Conservation (phyloP, 108 stramenopile genomes). For the Fistulifera pelliculosa region DNA sequence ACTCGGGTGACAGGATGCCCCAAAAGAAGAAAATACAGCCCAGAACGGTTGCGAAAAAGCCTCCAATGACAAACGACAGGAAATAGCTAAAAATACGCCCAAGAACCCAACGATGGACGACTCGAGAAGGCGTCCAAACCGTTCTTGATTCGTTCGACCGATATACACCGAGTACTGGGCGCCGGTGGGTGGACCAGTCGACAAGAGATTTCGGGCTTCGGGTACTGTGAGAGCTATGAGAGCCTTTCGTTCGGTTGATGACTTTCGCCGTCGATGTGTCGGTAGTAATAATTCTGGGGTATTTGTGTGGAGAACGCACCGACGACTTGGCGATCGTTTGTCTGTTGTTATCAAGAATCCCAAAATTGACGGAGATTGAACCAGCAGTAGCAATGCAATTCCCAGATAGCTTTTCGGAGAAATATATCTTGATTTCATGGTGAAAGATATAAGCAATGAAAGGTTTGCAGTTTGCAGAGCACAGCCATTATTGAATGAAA, state of each 20-base stretch:
- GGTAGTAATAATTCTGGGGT: too few relatives aligned
- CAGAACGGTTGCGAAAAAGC: conserved; percentile 54
- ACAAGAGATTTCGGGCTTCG: conserved; percentile 39
- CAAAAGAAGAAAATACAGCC: conserved; percentile 64
- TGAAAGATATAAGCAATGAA: too few relatives aligned
- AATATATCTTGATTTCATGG: too few relatives aligned
- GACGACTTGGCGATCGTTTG: too few relatives aligned
- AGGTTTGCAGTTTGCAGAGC: too few relatives aligned
- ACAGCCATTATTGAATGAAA: too few relatives aligned
- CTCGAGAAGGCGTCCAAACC: conserved; percentile 56
- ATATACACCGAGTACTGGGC: conserved; percentile 68
- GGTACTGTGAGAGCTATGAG: conserved; percentile 52
- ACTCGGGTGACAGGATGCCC: conserved; percentile 63
- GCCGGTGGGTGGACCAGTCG: conserved; percentile 46
- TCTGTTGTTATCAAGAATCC: too few relatives aligned
- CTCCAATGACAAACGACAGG: conserved; percentile 63
- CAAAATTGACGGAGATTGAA: too few relatives aligned
- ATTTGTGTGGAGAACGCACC: too few relatives aligned
- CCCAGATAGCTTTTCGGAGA: too few relatives aligned
- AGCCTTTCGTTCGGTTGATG: conserved; percentile 27
- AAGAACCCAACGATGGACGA: conserved; percentile 49
- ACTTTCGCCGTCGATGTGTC: background rate
- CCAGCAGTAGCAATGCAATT: too few relatives aligned
- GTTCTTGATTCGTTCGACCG: conserved; percentile 50
- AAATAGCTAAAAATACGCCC: conserved; percentile 67